Evolutionary conservation across 78 protist species (phyloP).

Genomic region (Dictyostelium citrinum): DNA sequence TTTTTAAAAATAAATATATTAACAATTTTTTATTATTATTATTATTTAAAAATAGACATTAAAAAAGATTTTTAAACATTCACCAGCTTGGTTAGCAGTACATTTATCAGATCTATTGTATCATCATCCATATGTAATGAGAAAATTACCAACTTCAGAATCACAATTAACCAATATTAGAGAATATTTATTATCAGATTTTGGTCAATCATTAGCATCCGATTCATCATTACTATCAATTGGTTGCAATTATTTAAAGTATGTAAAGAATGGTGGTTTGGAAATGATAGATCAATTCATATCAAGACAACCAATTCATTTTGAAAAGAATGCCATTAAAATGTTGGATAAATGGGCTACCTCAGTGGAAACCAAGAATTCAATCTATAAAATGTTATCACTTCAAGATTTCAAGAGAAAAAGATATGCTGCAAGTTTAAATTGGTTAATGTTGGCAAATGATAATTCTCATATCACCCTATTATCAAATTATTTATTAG

Average conservation of each 20-base stretch:
- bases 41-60: neutral
- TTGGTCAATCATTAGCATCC: conserved; percentile 19
- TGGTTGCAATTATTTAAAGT: conserved; percentile 16
- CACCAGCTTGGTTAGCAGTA: conserved; percentile 35
- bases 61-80: neutral
- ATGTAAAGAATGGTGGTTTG: neutral
- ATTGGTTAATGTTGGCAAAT: conserved; percentile 37
- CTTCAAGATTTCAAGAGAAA: conserved; percentile 25
- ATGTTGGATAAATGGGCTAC: neutral
- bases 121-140: conserved; percentile 70
- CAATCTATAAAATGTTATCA: conserved; percentile 41
- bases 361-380: neutral
- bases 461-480: conserved; percentile 18
- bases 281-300: conserved; percentile 35
- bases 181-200: conserved; percentile 3
- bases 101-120: conserved; percentile 57
- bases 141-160: neutral
- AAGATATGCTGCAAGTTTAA: conserved; percentile 54
- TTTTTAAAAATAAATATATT: too few relatives aligned
- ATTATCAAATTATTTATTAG: conserved; percentile 11
- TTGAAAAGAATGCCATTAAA: conserved; percentile 31
- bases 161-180: conserved; percentile 14
- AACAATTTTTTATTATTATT: neutral
- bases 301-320: conserved; percentile 18
- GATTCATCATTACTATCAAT: conserved; percentile 12